Evolutionary conservation across 2,329 filamentous ascomycete species (phyloP).

Genomic region (Alternaria angustiovoidea): DNA sequence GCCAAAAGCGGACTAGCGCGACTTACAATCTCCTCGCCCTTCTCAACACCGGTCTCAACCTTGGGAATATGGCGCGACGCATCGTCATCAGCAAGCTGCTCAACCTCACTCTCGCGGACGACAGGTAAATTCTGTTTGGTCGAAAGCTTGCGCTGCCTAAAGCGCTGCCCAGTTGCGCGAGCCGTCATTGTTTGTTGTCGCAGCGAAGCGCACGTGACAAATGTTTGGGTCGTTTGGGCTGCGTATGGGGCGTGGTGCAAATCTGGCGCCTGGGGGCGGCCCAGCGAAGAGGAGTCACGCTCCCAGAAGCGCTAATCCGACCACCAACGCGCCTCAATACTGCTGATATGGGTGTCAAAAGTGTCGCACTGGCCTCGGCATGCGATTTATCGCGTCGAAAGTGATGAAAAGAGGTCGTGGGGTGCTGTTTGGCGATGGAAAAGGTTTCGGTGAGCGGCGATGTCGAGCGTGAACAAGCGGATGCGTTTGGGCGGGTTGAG

Average conservation of each 20-base stretch:
- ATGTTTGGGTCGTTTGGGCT: slow-evolving; percentile 15
- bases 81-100: slow-evolving; percentile 83
- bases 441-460: slow-evolving; percentile 19
- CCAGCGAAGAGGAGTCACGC: slow-evolving; percentile 25
- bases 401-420: slow-evolving; percentile 28
- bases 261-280: slow-evolving; percentile 31
- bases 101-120: slow-evolving; percentile 89
- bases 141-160: slow-evolving; percentile 89
- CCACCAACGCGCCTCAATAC: slow-evolving; percentile 40
- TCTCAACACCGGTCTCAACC: slow-evolving; percentile 96
- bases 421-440: slow-evolving; percentile 29
- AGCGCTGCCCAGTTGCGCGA: slow-evolving; percentile 61
- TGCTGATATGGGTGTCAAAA: slow-evolving; percentile 42
- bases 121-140: slow-evolving; percentile 88
- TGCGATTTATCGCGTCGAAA: slow-evolving; percentile 31
- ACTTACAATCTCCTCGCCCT: slow-evolving; percentile 96
- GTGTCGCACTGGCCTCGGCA: slow-evolving; percentile 33
- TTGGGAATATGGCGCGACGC: slow-evolving; percentile 81
- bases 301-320: slow-evolving; percentile 29
- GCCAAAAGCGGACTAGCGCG: slow-evolving; percentile 44
- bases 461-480: slow-evolving; percentile 20
- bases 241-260: slow-evolving; percentile 21
- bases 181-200: slow-evolving; percentile 45
- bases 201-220: slow-evolving; percentile 42
- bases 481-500: slow-evolving; percentile 16